Conservation (phyloP, 805 yeast species). For the Kodamaea jinghongensis region DNA sequence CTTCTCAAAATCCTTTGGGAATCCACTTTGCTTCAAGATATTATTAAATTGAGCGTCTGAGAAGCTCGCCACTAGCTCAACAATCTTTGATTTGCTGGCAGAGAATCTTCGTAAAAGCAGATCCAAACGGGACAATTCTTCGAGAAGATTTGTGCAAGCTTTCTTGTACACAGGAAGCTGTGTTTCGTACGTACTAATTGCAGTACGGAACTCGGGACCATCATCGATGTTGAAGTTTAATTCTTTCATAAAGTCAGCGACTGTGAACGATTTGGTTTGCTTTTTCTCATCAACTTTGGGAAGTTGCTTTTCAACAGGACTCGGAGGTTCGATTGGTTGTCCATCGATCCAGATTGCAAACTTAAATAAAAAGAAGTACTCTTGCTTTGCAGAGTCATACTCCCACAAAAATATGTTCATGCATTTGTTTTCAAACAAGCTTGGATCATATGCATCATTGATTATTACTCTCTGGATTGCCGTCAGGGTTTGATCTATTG, state of each 20-base stretch:
- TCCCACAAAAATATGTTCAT: constrained; percentile 29
- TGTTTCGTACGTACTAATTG: constrained; percentile 31
- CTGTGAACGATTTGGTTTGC: constrained; percentile 5
- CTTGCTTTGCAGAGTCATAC: constrained; percentile 12
- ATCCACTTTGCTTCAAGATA: constrained; percentile 20
- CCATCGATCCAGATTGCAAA: constrained; percentile 29
- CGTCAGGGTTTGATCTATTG: constrained; percentile 17
- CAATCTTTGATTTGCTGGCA: constrained; percentile 17
- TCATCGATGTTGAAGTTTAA: constrained; percentile 39
- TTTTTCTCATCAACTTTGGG: constrained; percentile 4
- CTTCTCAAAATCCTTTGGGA: constrained; percentile 25
- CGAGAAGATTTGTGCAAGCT: constrained; percentile 22
- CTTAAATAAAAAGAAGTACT: constrained; percentile 19
- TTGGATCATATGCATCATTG: constrained; percentile 24
- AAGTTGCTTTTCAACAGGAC: not conserved
- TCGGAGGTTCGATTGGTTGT: not conserved
- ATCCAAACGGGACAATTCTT: constrained; percentile 33
- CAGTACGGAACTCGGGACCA: constrained; percentile 42
- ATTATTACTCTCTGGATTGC: constrained; percentile 24
- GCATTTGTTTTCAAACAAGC: constrained; percentile 13
- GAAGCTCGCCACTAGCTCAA: constrained; percentile 23
- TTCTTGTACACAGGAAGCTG: constrained; percentile 27
- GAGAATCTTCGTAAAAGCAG: constrained; percentile 20
- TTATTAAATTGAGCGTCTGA: constrained; percentile 23
- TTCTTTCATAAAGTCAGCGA: constrained; percentile 24